These are phyloP conservation scores for Penicillium steckii DNA, from an alignment of 495 filamentous ascomycete species.

Conservation along the genomic window DNA sequence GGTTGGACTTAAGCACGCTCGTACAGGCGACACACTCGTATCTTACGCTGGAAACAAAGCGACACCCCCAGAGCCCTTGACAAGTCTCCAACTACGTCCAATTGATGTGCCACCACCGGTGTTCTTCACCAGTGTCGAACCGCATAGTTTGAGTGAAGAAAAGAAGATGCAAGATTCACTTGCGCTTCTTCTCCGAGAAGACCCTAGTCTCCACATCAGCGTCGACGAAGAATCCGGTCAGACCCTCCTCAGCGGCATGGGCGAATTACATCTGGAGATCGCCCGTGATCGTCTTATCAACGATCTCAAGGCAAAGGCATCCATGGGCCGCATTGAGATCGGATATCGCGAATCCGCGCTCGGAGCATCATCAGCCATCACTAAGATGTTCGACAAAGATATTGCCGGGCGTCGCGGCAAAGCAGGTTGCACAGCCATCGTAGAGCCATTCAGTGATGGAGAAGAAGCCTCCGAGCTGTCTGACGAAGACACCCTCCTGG, in stretches of 20 bases:
- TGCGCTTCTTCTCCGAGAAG: conserved; percentile 78
- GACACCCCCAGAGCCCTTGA: conserved; percentile 65
- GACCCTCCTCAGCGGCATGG: conserved; percentile 93
- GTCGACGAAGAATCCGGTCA: conserved; percentile 90
- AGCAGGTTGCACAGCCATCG: conserved; percentile 67
- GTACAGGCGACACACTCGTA: conserved; percentile 91
- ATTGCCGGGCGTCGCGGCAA: conserved; percentile 76
- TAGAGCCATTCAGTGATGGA: conserved; percentile 56
- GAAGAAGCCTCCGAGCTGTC: conserved; percentile 16
- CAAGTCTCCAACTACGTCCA: conserved; percentile 78
- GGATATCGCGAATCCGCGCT: conserved; percentile 84
- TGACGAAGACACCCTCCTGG: conserved; percentile 29
- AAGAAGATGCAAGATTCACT: conserved; percentile 77
- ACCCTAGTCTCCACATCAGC: conserved; percentile 86
- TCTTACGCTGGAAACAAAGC: conserved; percentile 62
- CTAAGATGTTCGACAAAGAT: conserved; percentile 68
- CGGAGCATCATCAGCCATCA: conserved; percentile 48
- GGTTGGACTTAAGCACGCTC: conserved; percentile 79
- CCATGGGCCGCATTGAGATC: conserved; percentile 92
- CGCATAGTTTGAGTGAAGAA: conserved; percentile 72
- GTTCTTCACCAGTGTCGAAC: conserved; percentile 91
- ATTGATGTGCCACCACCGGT: conserved; percentile 91
- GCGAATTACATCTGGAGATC: conserved; percentile 96
- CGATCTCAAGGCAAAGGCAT: conserved; percentile 84
- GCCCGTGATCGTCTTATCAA: conserved; percentile 82